Percentiles rank a stretch among this genome's conserved stretches.
Evolutionary conservation across 139 green algal species (phyloP).

Genomic region (Axilococcus clingmanii): DNA sequence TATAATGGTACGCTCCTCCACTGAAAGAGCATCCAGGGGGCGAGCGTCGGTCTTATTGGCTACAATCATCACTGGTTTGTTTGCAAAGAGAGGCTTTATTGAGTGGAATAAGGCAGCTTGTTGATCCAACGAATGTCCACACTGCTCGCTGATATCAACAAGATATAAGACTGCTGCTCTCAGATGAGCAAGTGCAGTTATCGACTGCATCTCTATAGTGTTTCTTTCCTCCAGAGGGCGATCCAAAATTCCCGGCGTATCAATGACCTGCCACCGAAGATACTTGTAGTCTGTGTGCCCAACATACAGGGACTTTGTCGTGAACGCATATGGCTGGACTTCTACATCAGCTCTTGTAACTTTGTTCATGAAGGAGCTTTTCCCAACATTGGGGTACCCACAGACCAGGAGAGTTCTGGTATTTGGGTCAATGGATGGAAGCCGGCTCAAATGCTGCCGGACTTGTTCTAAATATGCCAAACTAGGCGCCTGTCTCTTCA

Average conservation of each 20-base stretch:
- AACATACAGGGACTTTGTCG: slow-evolving; percentile 93
- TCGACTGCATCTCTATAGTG: slow-evolving; percentile 97
- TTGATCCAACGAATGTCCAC: slow-evolving; percentile 87
- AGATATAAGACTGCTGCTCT: slow-evolving; percentile 93
- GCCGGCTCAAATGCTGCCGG: slow-evolving; percentile 95
- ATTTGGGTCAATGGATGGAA: slow-evolving; percentile 97
- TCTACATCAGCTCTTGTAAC: slow-evolving; percentile 95
- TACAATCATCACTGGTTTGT: slow-evolving; percentile 96
- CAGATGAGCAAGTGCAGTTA: slow-evolving; percentile 97
- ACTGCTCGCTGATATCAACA: slow-evolving; percentile 90
- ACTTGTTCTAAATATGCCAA: slow-evolving; percentile 98
- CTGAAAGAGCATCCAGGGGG: slow-evolving; percentile 21
- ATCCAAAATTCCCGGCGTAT: slow-evolving; percentile 98
- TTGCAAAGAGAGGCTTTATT: slow-evolving; percentile 97
- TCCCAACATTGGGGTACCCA: slow-evolving; percentile 99
- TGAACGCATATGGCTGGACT: slow-evolving; percentile 96
- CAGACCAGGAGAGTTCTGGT: slow-evolving; percentile 92
- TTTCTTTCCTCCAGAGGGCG: slow-evolving; percentile 96
- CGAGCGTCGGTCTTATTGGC: slow-evolving; percentile 83
- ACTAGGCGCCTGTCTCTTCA: slow-evolving; percentile 86
- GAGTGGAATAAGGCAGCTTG: slow-evolving; percentile 94
- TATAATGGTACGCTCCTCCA: slow-evolving; percentile 57
- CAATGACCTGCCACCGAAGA: slow-evolving; percentile 86
- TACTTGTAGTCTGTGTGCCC: slow-evolving; percentile 99
- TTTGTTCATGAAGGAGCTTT: slow-evolving; percentile 96